A percentile compares a stretch with the other conserved stretches of the same genome.
Conservation (phyloP, 495 filamentous ascomycete species). For the Podospora anserina region DNA sequence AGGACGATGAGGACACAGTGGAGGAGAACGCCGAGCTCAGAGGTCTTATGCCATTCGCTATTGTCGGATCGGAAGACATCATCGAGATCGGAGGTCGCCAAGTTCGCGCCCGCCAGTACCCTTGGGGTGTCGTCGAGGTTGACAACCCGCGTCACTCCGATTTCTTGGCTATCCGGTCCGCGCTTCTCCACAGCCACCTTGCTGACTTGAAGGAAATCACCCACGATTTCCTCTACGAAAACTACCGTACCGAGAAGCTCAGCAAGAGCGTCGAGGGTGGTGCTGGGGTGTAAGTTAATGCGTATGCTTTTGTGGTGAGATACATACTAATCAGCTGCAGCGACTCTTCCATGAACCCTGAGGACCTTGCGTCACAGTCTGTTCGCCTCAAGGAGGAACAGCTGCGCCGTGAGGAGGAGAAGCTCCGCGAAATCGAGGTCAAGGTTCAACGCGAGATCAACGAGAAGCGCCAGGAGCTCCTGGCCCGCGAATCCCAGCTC, state of each 20-base stretch:
- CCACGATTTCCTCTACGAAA: constrained; percentile 99
- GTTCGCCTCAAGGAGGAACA: constrained; percentile 99
- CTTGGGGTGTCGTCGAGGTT: constrained; percentile 97
- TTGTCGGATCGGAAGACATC: constrained; percentile 93
- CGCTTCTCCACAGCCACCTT: constrained; percentile 92
- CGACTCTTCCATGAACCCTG: constrained; percentile 94
- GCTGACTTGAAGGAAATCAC: constrained; percentile 99
- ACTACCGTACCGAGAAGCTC: constrained; percentile 99
- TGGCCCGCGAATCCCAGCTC: constrained; percentile 96
- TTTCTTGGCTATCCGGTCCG: constrained; percentile 95
- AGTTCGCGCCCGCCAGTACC: constrained; percentile 93
- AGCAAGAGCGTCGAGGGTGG: constrained; percentile 98
- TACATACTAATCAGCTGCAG: constrained; percentile 39
- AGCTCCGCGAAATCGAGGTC: constrained; percentile 96
- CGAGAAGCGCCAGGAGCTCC: constrained; percentile 97
- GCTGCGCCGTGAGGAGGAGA: constrained; percentile 97
- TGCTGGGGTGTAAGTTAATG: constrained; percentile 69
- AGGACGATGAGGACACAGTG: constrained; percentile 98
- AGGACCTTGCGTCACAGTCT: constrained; percentile 93
- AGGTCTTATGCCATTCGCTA: constrained; percentile 97
- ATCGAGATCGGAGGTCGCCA: constrained; percentile 89
- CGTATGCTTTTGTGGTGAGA: background rate
- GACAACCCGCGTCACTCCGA: constrained; percentile 99
- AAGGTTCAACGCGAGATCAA: constrained; percentile 99
- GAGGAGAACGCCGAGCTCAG: constrained; percentile 97